A percentile compares a stretch with the other conserved stretches of the same genome.
Evolutionary conservation across 2,329 filamentous ascomycete genomes (phyloP).

Genomic region (Ceratocystis alfenasii): DNA sequence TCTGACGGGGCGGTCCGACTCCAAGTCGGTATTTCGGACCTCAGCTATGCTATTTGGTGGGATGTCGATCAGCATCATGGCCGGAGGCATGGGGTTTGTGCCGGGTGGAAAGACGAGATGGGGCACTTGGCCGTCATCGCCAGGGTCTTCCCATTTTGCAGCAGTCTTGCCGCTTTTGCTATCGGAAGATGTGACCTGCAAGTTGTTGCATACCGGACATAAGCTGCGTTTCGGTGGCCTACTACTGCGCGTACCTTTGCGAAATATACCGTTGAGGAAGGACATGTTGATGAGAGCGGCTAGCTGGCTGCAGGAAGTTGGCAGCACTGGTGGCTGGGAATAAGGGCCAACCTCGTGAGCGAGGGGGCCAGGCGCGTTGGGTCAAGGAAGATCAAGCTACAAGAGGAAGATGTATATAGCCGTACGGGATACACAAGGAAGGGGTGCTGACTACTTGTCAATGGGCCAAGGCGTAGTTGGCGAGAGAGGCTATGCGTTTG

Average conservation of each 20-base stretch:
- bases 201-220: constrained; percentile 21
- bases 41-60: constrained; percentile 19
- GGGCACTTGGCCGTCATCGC: constrained; percentile 12
- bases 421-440: not conserved
- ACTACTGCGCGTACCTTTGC: constrained; percentile 14
- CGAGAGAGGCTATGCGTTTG: not conserved
- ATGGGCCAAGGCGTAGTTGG: not conserved
- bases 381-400: not conserved
- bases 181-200: constrained; percentile 19
- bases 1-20: constrained; percentile 12
- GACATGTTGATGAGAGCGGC: constrained; percentile 8
- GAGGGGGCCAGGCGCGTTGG: not conserved
- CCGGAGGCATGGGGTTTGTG: constrained; percentile 20
- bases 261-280: constrained; percentile 21
- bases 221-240: constrained; percentile 16
- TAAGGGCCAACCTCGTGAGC: constrained; percentile 4
- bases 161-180: constrained; percentile 17
- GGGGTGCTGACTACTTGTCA: not conserved
- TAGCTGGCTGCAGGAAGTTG: not conserved
- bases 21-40: constrained; percentile 14
- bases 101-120: constrained; percentile 15
- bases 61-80: constrained; percentile 21
- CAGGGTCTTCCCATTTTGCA: constrained; percentile 20
- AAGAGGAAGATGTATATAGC: not conserved
- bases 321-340: not conserved